These are phyloP conservation scores for Eimeria brunetti DNA, from an alignment of 169 alveolate genomes.

Conservation along the genomic window DNA sequence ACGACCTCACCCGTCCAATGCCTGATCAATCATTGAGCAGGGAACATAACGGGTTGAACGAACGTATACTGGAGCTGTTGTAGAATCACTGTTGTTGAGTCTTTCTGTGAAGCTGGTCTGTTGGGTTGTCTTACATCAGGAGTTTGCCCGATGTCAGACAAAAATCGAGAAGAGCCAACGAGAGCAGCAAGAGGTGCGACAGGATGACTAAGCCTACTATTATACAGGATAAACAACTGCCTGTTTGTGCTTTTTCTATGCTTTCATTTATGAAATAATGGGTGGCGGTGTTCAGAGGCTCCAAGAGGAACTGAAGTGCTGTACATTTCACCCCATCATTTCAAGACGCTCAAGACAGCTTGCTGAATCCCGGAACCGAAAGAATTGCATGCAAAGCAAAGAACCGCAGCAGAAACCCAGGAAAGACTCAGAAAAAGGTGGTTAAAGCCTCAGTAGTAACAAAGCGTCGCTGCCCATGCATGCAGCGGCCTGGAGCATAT, in stretches of 20 bases:
- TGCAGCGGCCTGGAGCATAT: not conserved
- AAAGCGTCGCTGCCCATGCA: not conserved
- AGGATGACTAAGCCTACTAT: not conserved
- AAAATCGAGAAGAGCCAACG: slow-evolving; percentile 34
- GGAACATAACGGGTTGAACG: not conserved
- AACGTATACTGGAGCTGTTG: not conserved
- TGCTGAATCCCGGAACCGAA: slow-evolving; percentile 13
- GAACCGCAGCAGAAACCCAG: not conserved
- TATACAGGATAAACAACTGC: not conserved
- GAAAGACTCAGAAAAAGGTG: not conserved
- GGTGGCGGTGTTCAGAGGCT: slow-evolving; percentile 28
- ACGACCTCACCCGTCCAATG: not conserved
- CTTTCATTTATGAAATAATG: not conserved
- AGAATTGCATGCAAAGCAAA: not conserved
- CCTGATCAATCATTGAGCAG: no score
- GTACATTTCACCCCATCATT: slow-evolving; percentile 61
- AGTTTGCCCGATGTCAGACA: slow-evolving; percentile 24
- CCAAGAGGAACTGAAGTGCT: slow-evolving; percentile 33
- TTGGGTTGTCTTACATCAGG: slow-evolving; percentile 12
- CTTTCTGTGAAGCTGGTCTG: not conserved
- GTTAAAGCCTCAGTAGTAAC: not conserved
- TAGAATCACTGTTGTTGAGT: not conserved
- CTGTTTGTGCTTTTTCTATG: not conserved
- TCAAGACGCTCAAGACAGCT: slow-evolving; percentile 27
- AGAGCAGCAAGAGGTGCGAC: slow-evolving; percentile 44